phyloP scores from a whole-genome alignment of 495 filamentous ascomycete species.

The Penicillium silybi region DNA sequence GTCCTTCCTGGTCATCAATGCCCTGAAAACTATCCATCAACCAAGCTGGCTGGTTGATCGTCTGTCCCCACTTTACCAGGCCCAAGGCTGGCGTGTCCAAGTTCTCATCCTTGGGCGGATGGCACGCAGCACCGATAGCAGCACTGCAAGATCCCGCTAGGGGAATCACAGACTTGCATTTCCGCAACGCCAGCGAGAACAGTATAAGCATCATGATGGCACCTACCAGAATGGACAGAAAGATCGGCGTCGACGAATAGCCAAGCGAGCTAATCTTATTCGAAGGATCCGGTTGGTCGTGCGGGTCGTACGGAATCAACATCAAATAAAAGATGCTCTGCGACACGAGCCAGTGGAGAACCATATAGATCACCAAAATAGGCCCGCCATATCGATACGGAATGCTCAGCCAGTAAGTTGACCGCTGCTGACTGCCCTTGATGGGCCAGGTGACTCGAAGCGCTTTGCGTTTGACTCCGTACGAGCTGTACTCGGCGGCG shows the following conservation, averaged over 20 bases:
- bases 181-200: constrained; percentile 13
- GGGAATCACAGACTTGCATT: constrained; percentile 33
- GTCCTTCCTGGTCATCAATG: neutral
- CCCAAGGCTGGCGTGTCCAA: neutral
- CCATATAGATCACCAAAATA: constrained; percentile 16
- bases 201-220: constrained; percentile 9
- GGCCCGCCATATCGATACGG: constrained; percentile 40
- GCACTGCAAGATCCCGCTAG: constrained; percentile 39
- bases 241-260: too few species aligned
- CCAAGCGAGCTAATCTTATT: too few species aligned
- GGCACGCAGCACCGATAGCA: constrained; percentile 41
- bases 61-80: constrained; percentile 11
- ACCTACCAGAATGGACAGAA: constrained; percentile 19
- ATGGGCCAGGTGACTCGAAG: constrained; percentile 46
- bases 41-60: neutral
- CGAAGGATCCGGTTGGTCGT: too few species aligned
- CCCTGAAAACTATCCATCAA: neutral
- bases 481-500: constrained; percentile 31
- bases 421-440: constrained; percentile 35
- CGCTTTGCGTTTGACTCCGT: constrained; percentile 22
- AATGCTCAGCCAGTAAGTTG: constrained; percentile 39
- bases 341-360: constrained; percentile 42
- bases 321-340: constrained; percentile 35
- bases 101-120: constrained; percentile 3
- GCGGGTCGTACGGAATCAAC: constrained; percentile 16